phyloP scores from a whole-genome alignment of 306 rosid genomes.

The Canavalia gladiata region DNA sequence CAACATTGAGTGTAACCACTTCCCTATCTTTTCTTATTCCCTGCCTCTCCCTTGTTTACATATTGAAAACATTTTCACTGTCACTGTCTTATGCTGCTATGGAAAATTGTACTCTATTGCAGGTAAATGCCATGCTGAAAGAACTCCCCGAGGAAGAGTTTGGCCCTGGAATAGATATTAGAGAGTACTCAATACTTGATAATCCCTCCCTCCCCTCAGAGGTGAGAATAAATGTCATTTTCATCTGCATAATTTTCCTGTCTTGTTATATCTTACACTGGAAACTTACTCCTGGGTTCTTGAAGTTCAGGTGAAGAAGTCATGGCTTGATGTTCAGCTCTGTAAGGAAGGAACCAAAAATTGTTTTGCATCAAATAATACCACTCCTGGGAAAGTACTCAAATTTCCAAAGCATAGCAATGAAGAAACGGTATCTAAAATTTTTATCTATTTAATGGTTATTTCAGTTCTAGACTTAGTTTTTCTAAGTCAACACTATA shows the following conservation, averaged over 20 bases:
- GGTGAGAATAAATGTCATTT: constrained; percentile 57
- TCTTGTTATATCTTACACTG: constrained; percentile 31
- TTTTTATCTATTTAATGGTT: constrained; percentile 30
- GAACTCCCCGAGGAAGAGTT: constrained; percentile 80
- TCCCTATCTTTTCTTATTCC: constrained; percentile 8
- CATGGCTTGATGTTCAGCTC: constrained; percentile 91
- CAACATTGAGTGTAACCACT: constrained; percentile 6
- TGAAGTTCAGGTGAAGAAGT: constrained; percentile 74
- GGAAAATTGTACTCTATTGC: constrained; percentile 45
- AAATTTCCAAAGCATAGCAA: constrained; percentile 89
- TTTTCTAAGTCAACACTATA: neutral
- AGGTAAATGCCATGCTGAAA: constrained; percentile 86
- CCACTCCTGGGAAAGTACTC: constrained; percentile 63
- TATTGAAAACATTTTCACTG: neutral
- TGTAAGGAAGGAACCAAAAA: constrained; percentile 73
- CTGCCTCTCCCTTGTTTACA: constrained; percentile 6
- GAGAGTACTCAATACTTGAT: constrained; percentile 91
- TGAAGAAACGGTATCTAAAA: constrained; percentile 79
- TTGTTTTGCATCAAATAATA: constrained; percentile 67
- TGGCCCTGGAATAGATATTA: constrained; percentile 78
- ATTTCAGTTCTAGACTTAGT: constrained; percentile 33
- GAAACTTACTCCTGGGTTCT: constrained; percentile 41
- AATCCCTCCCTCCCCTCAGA: constrained; percentile 80
- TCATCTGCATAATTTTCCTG: constrained; percentile 26
- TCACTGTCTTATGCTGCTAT: constrained; percentile 38